Evolutionary conservation across 345 rosid species (phyloP).

Genomic region (Populus deltoides): DNA sequence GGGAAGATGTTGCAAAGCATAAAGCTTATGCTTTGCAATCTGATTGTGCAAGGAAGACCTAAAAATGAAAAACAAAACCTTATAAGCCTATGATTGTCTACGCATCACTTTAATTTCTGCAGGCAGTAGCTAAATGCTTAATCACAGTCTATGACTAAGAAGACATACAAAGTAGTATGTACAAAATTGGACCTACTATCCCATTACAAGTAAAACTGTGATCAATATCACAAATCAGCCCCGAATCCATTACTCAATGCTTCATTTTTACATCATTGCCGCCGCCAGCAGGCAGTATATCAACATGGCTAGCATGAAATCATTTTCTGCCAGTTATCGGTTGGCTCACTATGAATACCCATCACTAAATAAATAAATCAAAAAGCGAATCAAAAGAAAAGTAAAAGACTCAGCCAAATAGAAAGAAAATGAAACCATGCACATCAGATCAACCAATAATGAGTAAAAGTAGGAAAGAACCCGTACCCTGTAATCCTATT

Average conservation of each 20-base stretch:
- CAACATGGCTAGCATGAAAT: neutral
- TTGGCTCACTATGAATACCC: neutral
- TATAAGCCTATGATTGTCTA: neutral
- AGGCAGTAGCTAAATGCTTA: neutral
- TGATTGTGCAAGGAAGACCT: neutral
- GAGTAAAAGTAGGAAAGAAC: neutral
- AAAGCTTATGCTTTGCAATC: neutral
- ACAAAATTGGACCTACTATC: neutral
- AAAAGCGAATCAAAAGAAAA: neutral
- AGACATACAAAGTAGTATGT: neutral
- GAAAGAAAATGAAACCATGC: neutral
- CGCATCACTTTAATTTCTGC: neutral
- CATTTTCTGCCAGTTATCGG: neutral
- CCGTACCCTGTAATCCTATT: slow-evolving; percentile 88
- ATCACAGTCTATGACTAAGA: neutral
- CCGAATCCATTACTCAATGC: neutral
- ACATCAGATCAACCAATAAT: neutral
- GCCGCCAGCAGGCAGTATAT: neutral
- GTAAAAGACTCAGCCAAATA: neutral
- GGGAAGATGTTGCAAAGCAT: too few relatives aligned
- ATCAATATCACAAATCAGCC: neutral
- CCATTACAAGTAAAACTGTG: neutral
- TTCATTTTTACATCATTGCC: neutral
- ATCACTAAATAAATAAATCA: neutral
- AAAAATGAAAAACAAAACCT: too few relatives aligned